Base-by-base conservation (phyloP, 176 grass and related monocot species). In the Tillandsia leiboldiana region DNA sequence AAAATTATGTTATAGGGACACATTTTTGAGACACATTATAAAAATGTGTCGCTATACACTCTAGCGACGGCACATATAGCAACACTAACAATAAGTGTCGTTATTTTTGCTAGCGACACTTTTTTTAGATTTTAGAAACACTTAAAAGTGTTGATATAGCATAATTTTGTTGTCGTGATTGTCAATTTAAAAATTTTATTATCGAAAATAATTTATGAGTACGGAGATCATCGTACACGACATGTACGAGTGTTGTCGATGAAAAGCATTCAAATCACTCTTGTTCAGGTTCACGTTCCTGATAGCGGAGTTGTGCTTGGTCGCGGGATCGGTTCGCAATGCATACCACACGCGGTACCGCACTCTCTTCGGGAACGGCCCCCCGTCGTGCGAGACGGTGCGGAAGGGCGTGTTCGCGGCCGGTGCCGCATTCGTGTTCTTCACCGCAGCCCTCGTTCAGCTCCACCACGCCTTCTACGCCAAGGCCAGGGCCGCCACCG, bases 361-460 rank as follows among this genome's bases (percentile, higher is more conserved):
- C 13, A 9, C 47, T 3, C 15, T 71, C 22, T 66, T 73, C 52
- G 0, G 50, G 3, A 2, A 23, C 24, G 26, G 9, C 9, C 79
- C 78, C 11, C 70, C 56, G 0, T 51, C 11, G 2, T 96, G 92
- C 74, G 66, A 75, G 9, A 87, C 73, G 61, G 76, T 96, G 24
- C 78, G 88, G 63, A 96, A 89, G 79, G 92, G 92, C 12, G 92
- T 96, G 33, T 96, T 96, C 69, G 85, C 66, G 53, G 92, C 88
- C 69, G 92, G 80, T 11, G 92, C 92, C 57, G 83, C 92, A 66
- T 96, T 92, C 84, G 69, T 87, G 66, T 84, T 91, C 75, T 90
- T 91, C 76, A 89, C 92, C 53, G 73, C 78, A 8, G 78, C 89
- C 73, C 72, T 96, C 47, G 7, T 64, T 50, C 75, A 87, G 81